A percentile compares a stretch with the other conserved stretches of the same genome.
Evolutionary conservation across 345 rosid genomes (phyloP).

Genomic region (Syzygium aromaticum): DNA sequence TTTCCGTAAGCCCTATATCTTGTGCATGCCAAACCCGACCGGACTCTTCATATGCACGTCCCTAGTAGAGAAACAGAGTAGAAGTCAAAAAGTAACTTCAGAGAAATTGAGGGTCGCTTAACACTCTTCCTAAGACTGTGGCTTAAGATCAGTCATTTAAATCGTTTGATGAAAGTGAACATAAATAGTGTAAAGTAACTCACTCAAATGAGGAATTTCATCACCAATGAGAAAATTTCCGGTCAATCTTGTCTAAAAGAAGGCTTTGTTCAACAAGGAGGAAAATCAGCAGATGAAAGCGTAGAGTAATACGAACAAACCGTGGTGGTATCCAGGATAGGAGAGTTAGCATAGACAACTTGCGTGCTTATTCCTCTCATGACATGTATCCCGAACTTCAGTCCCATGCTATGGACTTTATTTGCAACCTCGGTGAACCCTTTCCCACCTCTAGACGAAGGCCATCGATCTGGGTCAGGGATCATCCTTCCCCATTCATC

Average conservation of each 20-base stretch:
- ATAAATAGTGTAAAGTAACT: neutral
- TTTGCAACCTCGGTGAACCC: constrained; percentile 71
- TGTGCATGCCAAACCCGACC: constrained; percentile 63
- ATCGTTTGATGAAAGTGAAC: neutral
- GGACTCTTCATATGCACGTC: constrained; percentile 44
- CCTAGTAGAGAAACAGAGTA: constrained; percentile 27
- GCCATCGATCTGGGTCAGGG: constrained; percentile 87
- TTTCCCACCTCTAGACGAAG: constrained; percentile 65
- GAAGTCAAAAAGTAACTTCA: neutral
- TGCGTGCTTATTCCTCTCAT: constrained; percentile 93
- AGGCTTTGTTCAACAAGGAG: neutral
- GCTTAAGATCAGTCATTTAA: neutral
- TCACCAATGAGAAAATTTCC: too few species aligned
- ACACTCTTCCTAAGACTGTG: neutral
- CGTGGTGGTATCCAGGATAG: constrained; percentile 46
- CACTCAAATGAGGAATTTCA: neutral
- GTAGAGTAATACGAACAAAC: constrained; percentile 12
- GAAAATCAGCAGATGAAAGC: too few species aligned
- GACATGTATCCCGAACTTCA: constrained; percentile 92
- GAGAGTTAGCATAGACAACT: constrained; percentile 66
- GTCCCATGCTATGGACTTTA: constrained; percentile 72
- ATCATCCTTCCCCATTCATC: constrained; percentile 89
- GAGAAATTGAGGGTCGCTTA: neutral
- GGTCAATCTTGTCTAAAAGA: neutral
- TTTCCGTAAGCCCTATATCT: constrained; percentile 72